Evolutionary conservation across 2,329 filamentous ascomycete species (phyloP), one percentile per base, ranked within the genome.

Genomic region (Trichophyton verrucosum): DNA sequence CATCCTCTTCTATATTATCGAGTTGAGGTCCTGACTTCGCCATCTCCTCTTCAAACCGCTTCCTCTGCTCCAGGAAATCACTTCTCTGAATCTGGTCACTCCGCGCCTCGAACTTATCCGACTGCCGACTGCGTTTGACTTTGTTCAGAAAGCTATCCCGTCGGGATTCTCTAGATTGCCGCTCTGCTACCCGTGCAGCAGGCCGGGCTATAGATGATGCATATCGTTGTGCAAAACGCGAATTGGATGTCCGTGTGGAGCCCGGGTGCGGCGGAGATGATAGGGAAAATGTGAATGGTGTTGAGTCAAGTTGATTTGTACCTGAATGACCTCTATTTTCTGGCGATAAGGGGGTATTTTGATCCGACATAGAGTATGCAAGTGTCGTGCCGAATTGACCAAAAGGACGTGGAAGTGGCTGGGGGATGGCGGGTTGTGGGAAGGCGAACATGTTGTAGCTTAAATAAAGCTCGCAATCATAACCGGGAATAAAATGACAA

Each of bases 81-180:
- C 71, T 74, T 65, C 67, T 73, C 69, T 71, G 73, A 62, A 74
- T 71, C 70, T 71, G 75, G 66, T 72, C 79, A 65, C 71, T 75
- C 64, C 69, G 74, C 64, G 67, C 68, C 63, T 74, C 71, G 60
- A 73, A 74, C 6, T 73, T 70, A 0, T 68, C 70, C 40, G 68
- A 66, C 13, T 76, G 74, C 33, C 76, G 73, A 47, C 72, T 71
- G n/a, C 67, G 67, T 57, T 71, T 72, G 17, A 78, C 69, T 22
- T 73, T 71, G 63, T 76, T 76, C 2, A 77, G 65, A 60, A 77
- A 78, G 51, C 70, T 68, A 22, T 68, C 70, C 58, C 73, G 73
- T 27, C 73, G 70, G 38, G 72, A 69, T 9, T 69, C 68, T 59
- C 71, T 71, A 0, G 66, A 64, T 2, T 69, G 64, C 1, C 64